Evolutionary conservation across 164 flowering plant genomes (phyloP).

Genomic region (Warburgia ugandensis): DNA sequence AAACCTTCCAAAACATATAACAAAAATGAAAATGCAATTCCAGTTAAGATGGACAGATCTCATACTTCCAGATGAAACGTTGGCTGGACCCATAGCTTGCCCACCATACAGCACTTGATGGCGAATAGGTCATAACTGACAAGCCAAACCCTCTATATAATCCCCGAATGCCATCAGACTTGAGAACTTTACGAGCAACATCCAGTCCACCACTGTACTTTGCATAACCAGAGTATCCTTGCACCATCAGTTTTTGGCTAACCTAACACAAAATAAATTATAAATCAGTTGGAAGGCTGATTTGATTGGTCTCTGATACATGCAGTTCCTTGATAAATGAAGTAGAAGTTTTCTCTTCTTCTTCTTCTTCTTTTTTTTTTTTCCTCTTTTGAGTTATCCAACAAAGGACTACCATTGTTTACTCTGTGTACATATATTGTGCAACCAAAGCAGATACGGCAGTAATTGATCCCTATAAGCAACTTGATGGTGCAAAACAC

Average conservation of each 20-base stretch:
- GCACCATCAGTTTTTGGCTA: slow-evolving; percentile 98
- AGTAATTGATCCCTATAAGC: too few relatives aligned
- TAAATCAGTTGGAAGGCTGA: too few relatives aligned
- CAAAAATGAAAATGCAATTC: background rate
- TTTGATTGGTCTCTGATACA: too few relatives aligned
- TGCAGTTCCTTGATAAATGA: too few relatives aligned
- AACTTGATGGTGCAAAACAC: too few relatives aligned
- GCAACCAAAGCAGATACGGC: too few relatives aligned
- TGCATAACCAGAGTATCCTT: slow-evolving; percentile 89
- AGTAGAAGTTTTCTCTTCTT: too few relatives aligned
- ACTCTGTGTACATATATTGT: too few relatives aligned
- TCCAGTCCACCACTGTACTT: slow-evolving; percentile 84
- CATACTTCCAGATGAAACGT: slow-evolving; percentile 90
- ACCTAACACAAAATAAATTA: slow-evolving; percentile 35
- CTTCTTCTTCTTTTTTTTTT: too few relatives aligned
- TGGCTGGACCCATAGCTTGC: slow-evolving; percentile 98
- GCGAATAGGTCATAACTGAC: slow-evolving; percentile 85
- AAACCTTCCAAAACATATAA: too few relatives aligned
- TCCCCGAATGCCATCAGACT: slow-evolving; percentile 77
- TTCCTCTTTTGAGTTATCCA: too few relatives aligned
- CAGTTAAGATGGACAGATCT: background rate
- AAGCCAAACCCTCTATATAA: slow-evolving; percentile 91
- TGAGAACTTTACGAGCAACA: slow-evolving; percentile 74
- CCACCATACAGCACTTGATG: slow-evolving; percentile 99
- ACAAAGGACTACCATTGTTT: too few relatives aligned